phyloP scores from a whole-genome alignment of 2,329 filamentous ascomycete genomes.

The Talaromyces sp. region DNA sequence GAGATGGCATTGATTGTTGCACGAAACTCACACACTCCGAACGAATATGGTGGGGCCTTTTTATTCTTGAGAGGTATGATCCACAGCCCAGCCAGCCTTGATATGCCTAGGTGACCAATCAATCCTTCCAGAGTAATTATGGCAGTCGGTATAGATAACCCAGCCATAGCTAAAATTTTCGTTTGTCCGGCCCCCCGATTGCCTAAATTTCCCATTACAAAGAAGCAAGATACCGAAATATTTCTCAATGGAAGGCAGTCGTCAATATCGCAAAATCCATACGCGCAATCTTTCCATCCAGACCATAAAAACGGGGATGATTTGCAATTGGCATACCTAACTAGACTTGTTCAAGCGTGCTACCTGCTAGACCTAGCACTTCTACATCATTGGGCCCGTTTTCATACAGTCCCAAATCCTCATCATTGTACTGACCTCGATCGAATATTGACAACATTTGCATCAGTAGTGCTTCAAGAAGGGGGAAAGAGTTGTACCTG shows the following conservation, averaged over 20 bases:
- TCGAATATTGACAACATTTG: constrained; percentile 5
- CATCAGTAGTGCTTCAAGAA: constrained; percentile 5
- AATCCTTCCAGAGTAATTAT: constrained; percentile 1
- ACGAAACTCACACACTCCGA: background rate
- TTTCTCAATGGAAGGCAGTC: background rate
- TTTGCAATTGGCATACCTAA: background rate
- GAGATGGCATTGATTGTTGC: background rate
- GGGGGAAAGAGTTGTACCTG: constrained; percentile 3
- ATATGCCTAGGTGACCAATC: background rate
- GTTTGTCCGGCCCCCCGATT: background rate
- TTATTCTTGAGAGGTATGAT: constrained; percentile 6
- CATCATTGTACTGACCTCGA: constrained; percentile 3
- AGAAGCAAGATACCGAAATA: background rate
- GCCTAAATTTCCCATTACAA: background rate
- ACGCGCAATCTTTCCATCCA: background rate
- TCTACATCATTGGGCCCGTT: constrained; percentile 3
- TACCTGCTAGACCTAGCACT: constrained; percentile 1
- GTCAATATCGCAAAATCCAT: background rate
- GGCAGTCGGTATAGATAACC: background rate
- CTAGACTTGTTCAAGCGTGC: constrained; percentile 7
- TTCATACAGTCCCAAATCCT: background rate
- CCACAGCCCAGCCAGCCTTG: background rate
- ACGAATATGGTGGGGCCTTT: constrained; percentile 8
- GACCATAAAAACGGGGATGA: background rate
- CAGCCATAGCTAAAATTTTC: background rate